Base-by-base conservation (phyloP, 345 rosid species). In the Rhodomyrtus tomentosa region DNA sequence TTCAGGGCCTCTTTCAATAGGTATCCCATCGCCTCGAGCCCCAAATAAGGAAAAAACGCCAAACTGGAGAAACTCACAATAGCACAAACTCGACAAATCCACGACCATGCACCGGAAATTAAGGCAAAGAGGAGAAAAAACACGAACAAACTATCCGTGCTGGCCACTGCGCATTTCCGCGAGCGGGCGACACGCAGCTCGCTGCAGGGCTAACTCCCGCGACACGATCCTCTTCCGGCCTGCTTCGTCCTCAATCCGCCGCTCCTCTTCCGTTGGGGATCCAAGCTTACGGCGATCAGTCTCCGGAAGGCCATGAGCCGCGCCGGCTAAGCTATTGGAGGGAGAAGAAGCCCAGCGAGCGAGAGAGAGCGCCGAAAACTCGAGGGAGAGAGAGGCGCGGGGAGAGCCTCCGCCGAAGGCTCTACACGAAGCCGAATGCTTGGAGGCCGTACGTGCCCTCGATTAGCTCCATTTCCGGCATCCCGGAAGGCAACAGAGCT, bases 201-300 rank as follows among this genome's bases (percentile, higher is more conserved):
- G 51, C 40, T 18, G n/a, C 85, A 10, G 58, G 2, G 62, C 99
- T 97, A 97, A 93, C 99, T 97, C 83, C 99, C 99, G 58, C 99
- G 93, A 91, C 99, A 97, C 83, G 99, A 97, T 84, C 96, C 98
- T 90, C 99, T 83, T 49, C 99, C 99, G 45, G 99, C 99, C 88
- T 97, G 99, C 87, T 95, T 92, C 25, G 98, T 96, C 89, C 98
- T 91, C 80, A 95, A 93, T n/a, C 96, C 99, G 5, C 98, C 99
- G 85, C 98, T 92, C 85, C 95, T 93, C 89, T 93, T 96, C 88
- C 99, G 89, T 62, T 96, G 95, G 56, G 99, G 98, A 92, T 97
- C 99, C 93, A 95, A 94, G 90, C 90, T 95, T 58, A 90, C 92
- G 10, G 90, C 88, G 49, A 91, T 85, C 96, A 91, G 89, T 81